Evolutionary conservation across 768 basidiomycete genomes (phyloP).

Genomic region (Amanita thiersii): DNA sequence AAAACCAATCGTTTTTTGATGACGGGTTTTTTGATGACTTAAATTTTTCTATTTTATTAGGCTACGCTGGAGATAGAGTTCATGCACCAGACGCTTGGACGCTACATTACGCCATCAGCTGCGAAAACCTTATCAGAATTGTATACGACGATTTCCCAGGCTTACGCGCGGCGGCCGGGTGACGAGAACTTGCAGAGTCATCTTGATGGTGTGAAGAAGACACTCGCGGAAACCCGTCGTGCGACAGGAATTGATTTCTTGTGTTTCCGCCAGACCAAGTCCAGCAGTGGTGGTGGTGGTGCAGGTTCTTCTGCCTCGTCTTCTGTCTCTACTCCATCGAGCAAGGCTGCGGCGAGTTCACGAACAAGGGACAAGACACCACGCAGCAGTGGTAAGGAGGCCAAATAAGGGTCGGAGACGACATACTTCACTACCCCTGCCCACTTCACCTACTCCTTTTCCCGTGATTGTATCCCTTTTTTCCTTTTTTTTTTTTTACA

Average conservation of each 20-base stretch:
- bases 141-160: conserved; percentile 91
- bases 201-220: conserved; percentile 88
- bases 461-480: background rate
- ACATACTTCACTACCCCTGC: background rate
- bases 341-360: conserved; percentile 11
- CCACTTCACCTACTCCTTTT: background rate
- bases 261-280: conserved; percentile 81
- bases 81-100: conserved; percentile 90
- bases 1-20: too few species aligned
- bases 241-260: conserved; percentile 93
- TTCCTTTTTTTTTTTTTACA: too few species aligned
- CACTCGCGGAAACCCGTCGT: conserved; percentile 76
- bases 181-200: conserved; percentile 83
- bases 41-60: conserved; percentile 29
- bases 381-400: conserved; percentile 13
- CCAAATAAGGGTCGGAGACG: conserved; percentile 8
- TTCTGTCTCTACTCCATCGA: too few species aligned
- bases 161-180: conserved; percentile 78
- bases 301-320: too few species aligned
- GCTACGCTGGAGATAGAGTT: conserved; percentile 99
- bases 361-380: conserved; percentile 15
- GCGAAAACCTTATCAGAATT: conserved; percentile 83
- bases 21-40: too few species aligned
- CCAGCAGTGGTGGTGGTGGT: too few species aligned
- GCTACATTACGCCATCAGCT: conserved; percentile 77